Evolutionary conservation across 1,284 basidiomycete genomes (phyloP), one percentile per base, ranked within the genome.

Genomic region (Omphalotus olearius): DNA sequence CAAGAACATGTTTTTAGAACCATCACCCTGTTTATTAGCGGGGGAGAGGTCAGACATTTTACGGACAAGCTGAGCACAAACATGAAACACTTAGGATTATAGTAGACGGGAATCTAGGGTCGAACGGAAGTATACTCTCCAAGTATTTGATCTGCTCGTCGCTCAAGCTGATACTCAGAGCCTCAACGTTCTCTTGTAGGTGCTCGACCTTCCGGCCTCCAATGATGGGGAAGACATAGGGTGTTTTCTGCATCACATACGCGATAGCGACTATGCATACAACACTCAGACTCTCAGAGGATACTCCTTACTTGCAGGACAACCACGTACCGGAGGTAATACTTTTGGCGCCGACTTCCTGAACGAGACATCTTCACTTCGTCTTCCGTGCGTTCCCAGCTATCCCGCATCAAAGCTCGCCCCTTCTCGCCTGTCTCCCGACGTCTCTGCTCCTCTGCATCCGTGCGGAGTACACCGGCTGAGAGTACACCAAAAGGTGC

Each of bases 401-500:
- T 38, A 3, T 16, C 42, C 16, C 53, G 41, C n/a, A 28, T 43
- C 33, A 59, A 40, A 5, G 47, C 59, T 17, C 68, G 59, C 1
- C 61, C 62, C 52, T 69, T 66, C 53, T 74, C 72, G 26, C 66
- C 65, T 2, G 66, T 65, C 56, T 67, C 59, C 6, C 55, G 51
- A 0, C 69, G 61, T 6, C 59, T 56, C 42, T 69, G 65, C 48
- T 69, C 67, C 50, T 71, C 69, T 23, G 57, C 66, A 40, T 71
- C 68, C 0, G 68, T 66, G 23, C 69, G 66, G 41, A 76, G 65
- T 9, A 64, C 64, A 0, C 70, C 70, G 1, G 55, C 62, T 1
- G 66, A 73, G n/a, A 78, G 58, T 0, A 72, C 71, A 39, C 66
- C 67, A 68, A 69, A 76, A n/a, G 73, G 72, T 4, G 69, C 70